Evolutionary conservation across 257 asterid species (phyloP), one percentile per base, ranked within the genome.

Genomic region (Gentiana straminea): DNA sequence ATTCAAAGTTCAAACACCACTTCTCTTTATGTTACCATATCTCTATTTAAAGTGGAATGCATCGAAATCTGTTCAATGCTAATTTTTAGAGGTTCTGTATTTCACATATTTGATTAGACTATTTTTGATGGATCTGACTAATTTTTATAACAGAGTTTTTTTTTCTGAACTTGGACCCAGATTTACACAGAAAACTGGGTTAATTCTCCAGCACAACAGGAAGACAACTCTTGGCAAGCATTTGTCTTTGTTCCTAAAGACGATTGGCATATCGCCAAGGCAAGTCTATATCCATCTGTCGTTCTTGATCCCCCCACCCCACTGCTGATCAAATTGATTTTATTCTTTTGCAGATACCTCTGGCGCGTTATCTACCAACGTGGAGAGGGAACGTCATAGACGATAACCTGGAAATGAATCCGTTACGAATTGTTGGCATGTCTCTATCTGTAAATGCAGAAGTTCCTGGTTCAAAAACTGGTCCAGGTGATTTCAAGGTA

Each of bases 221-320:
- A 91, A 78, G 98, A 91, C 75, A 91, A 91, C 84, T 91, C 94
- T 35, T 91, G 98, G 98, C 98, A 87, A 63, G 96, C 96, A 46
- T 91, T 83, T 57, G 84, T 87, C 59, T 78, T 60, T 57, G 98
- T 87, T 57, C 98, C 96, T 12, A 74, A 75, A 73, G 96, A 72
- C 68, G 69, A 81, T 81, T 91, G 98, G 98, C 84, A 84, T 65
- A 87, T 91, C 41, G 84, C 92, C 2, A 87, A 91, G 92, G 96
- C 70, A 75, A 73, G 83, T 67, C 2, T 65, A 41, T 39, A 24
- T 24, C 24, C 24, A 24, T 24, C 24, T 24, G 24, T 24, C 24
- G 24, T 24, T 24, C 24, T 24, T 24, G 24, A 24, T 24, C 24
- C 24, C 24, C 24, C 24, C 24, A 24, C 24, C 24, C 24, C 24